Evolutionary conservation across 1,284 basidiomycete genomes (phyloP), one percentile per base, ranked within the genome.

Genomic region (Volvariella surrecta): DNA sequence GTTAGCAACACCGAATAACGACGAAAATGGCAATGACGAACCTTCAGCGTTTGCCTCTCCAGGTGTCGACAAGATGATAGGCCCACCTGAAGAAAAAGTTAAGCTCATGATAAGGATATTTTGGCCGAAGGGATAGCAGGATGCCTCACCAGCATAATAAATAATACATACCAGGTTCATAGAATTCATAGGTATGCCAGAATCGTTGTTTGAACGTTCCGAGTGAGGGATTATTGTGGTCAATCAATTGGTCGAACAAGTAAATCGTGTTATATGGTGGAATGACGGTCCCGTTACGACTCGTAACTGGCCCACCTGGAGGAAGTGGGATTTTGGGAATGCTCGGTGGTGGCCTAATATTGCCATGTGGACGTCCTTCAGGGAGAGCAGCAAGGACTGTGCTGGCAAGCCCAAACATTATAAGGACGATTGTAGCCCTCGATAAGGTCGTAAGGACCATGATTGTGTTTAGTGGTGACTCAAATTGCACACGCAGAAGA

Each of bases 151-250:
- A 39, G 11, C 21, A 15, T 35, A 35, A 45, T 32, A 40, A 31
- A 39, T 13, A 15, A 40, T n/a, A 9, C 48, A 30, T 45, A 76
- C 77, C 77, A 37, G 59, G 47, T 53, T 77, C 64, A 52, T 82
- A 84, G 53, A 67, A 79, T 55, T 82, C 74, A 56, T 65, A 79
- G 32, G 75, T 73, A 50, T 73, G 69, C 78, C 78, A 84, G 60
- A 71, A 87, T 30, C 83, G 71, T 58, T 87, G 84, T 57, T 77
- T 67, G 60, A 87, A 87, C 4, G 82, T 87, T n/a, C 83, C 84
- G n/a, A 75, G 62, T n/a, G 64, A 63, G 4, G 81, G 77, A 45
- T 82, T 70, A 46, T 65, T 74, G 58, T 86, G 84, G 60, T 87
- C 82, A 44, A 85, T 80, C 48, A 85, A 62, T 55, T 86, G 83